Evolutionary conservation across 495 filamentous ascomycete genomes (phyloP).

Genomic region (Talaromyces liani): DNA sequence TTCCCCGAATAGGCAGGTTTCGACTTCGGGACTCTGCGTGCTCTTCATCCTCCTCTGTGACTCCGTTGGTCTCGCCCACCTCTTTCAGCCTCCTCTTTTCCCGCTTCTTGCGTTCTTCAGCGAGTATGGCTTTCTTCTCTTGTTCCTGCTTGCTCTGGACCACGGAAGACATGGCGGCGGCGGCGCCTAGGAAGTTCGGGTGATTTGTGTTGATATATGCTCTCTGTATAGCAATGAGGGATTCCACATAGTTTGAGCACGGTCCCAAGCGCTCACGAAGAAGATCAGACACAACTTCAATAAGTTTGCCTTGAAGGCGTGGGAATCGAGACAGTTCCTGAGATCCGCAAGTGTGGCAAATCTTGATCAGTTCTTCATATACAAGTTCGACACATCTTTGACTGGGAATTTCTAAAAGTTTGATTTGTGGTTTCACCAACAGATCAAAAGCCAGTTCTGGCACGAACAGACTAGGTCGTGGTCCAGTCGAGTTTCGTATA

Average conservation of each 20-base stretch:
- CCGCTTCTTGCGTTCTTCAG: conserved; percentile 76
- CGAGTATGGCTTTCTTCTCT: conserved; percentile 69
- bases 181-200: conserved; percentile 95
- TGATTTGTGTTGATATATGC: conserved; percentile 99
- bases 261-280: conserved; percentile 88
- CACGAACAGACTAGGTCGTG: conserved; percentile 90
- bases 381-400: conserved; percentile 97
- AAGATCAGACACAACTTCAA: conserved; percentile 96
- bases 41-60: conserved; percentile 67
- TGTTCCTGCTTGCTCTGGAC: conserved; percentile 90
- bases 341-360: conserved; percentile 96
- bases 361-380: conserved; percentile 98
- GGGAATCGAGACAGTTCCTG: conserved; percentile 89
- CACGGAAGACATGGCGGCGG: conserved; percentile 95
- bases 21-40: conserved; percentile 39
- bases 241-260: conserved; percentile 84
- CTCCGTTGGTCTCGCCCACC: conserved; percentile 66
- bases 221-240: conserved; percentile 91
- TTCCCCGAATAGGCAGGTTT: conserved; percentile 49
- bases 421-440: conserved; percentile 97
- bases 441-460: conserved; percentile 97
- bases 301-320: conserved; percentile 90
- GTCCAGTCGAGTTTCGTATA: conserved; percentile 96
- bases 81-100: conserved; percentile 79
- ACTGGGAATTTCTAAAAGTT: conserved; percentile 88